Base-by-base conservation (phyloP, 495 filamentous ascomycete species). In the Lepidopterella palustris region DNA sequence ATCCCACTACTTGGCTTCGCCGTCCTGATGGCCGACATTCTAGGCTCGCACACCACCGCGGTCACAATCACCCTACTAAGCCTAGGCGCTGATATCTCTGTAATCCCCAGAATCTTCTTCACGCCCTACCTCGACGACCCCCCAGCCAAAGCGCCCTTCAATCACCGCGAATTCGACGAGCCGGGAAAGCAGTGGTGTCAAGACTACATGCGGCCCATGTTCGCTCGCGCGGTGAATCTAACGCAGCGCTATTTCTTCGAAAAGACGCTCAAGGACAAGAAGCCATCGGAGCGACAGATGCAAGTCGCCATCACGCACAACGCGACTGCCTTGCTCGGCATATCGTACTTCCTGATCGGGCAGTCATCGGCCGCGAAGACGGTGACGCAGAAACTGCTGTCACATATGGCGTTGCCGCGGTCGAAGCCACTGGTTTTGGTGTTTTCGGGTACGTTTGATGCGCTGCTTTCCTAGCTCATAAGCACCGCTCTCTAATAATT, bases 291-390 rank as follows among this genome's bases (percentile, higher is more conserved):
- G 6, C 65, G 74, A 21, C 62, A 76, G 27, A 64, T 56, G n/a
- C 69, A 78, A 49, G 55, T 81, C 6, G 73, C 77, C 2, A 53
- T 53, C 0, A 54, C 55, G 10, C 54, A 69, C 47, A 70, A 66
- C 10, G 68, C 71, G 8, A 63, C 65, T 15, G 58, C 65, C 0
- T 57, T 82, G 1, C 60, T 80, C 35, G 74, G 73, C 9, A 62
- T 78, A 4, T 70, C 72, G 6, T 79, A 80, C 54, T 77, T 74
- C 52, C 59, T 81, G 0, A 70, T 82, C 35, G 75, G 77, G 4
- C 79, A 82, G 60, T 65, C 61, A 0, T 54, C 67, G 3, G 79
- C 80, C 2, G 68, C 73, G 0, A 63, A 65, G 0, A 48, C 60
- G 23, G 59, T 81, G 0, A 39, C 71, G 23, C 50, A 65, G 18